A percentile compares a stretch with the other conserved stretches of the same genome.
These are phyloP conservation scores for Rhizoclosmatium sp. DNA, from an alignment of 192 early-diverging fungal genomes.

Conservation along the genomic window DNA sequence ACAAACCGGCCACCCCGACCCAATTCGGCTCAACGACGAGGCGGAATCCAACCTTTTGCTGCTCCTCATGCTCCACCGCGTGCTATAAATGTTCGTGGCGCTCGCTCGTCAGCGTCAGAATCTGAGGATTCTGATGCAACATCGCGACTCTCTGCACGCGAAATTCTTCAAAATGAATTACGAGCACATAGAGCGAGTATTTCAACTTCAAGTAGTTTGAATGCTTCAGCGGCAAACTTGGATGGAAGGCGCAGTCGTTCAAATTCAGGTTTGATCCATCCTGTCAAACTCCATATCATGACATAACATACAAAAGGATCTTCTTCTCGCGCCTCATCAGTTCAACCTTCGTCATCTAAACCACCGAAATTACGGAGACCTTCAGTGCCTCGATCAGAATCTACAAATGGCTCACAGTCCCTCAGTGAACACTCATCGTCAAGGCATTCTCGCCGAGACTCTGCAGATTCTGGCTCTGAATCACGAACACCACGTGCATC, in stretches of 20 bases:
- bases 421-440: background rate
- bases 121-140: background rate
- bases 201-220: background rate
- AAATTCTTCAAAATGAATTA: background rate
- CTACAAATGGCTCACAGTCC: background rate
- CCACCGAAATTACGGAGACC: background rate
- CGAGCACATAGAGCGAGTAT: background rate
- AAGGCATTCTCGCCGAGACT: background rate
- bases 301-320: background rate
- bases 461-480: background rate
- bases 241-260: background rate
- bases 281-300: background rate
- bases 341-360: background rate
- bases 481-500: background rate
- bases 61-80: background rate
- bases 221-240: background rate
- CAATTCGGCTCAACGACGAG: too few species aligned
- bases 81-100: background rate
- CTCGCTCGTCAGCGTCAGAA: background rate
- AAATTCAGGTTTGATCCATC: background rate
- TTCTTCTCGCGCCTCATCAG: background rate
- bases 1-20: too few species aligned
- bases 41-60: background rate
- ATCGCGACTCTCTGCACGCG: background rate
- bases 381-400: background rate